Conservation (phyloP, 495 filamentous ascomycete species). For the Penicillium paxilli region DNA sequence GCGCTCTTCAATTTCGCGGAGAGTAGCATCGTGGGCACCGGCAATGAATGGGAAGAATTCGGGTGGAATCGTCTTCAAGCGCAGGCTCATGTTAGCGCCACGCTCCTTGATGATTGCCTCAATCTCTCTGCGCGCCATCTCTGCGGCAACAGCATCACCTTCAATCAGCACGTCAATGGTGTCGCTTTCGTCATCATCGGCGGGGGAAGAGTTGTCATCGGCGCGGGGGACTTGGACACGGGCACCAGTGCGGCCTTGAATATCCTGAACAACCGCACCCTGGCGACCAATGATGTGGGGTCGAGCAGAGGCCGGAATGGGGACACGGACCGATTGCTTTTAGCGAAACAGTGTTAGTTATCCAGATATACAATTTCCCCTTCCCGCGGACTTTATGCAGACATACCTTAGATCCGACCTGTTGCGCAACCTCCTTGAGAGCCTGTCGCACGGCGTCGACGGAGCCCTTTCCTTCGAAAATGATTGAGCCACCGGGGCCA, state of each 20-base stretch:
- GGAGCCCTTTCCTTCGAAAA: slow-evolving; percentile 80
- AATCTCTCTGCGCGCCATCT: slow-evolving; percentile 78
- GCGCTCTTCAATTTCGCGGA: slow-evolving; percentile 68
- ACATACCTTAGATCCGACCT: slow-evolving; percentile 79
- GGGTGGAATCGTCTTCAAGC: slow-evolving; percentile 77
- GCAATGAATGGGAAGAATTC: slow-evolving; percentile 96
- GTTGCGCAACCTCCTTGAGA: slow-evolving; percentile 79
- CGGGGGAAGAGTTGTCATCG: slow-evolving; percentile 54
- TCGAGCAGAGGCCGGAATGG: slow-evolving; percentile 78
- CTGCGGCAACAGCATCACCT: slow-evolving; percentile 81
- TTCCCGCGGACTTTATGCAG: background rate
- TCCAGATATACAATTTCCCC: background rate
- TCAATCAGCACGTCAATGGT: slow-evolving; percentile 85
- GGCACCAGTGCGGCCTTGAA: slow-evolving; percentile 82
- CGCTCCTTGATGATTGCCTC: slow-evolving; percentile 82
- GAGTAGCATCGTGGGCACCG: slow-evolving; percentile 68
- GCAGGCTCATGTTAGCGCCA: slow-evolving; percentile 73
- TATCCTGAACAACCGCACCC: slow-evolving; percentile 83
- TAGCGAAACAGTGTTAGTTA: slow-evolving; percentile 1
- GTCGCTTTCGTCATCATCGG: slow-evolving; percentile 69
- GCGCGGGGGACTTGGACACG: slow-evolving; percentile 82
- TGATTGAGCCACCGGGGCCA: slow-evolving; percentile 63
- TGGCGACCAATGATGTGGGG: slow-evolving; percentile 88
- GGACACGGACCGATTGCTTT: slow-evolving; percentile 70
- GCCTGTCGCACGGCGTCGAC: slow-evolving; percentile 76